phyloP scores from a whole-genome alignment of 129 eudicot genomes.

The Artemisia annua region DNA sequence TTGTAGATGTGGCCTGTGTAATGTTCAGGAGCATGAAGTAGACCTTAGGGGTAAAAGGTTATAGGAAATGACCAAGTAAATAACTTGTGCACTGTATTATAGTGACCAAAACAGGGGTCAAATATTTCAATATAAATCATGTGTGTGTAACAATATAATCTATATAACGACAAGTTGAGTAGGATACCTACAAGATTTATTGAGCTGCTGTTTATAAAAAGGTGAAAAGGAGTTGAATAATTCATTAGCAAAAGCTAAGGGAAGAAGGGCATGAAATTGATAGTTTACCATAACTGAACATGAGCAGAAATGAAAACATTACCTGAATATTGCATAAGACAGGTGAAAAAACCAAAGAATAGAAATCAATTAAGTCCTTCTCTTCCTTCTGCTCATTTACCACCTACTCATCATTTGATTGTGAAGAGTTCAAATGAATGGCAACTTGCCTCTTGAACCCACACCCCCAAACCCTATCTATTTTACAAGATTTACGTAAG shows the following conservation, averaged over 20 bases:
- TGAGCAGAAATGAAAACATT: background rate
- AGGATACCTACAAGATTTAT: background rate
- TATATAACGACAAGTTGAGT: background rate
- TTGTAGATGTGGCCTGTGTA: background rate
- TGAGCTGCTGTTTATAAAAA: background rate
- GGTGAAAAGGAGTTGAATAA: background rate
- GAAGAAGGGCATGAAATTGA: background rate
- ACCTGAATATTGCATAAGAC: background rate
- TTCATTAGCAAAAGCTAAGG: background rate
- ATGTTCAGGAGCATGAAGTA: background rate
- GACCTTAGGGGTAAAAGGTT: no score
- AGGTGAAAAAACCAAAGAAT: background rate
- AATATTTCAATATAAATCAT: background rate
- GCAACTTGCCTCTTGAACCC: background rate
- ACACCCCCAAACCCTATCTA: background rate
- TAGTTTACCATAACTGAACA: background rate
- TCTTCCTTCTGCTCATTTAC: no score
- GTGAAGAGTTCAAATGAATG: background rate
- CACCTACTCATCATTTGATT: background rate
- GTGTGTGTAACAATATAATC: constrained; percentile 6
- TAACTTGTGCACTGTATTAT: background rate
- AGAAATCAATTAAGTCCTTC: background rate
- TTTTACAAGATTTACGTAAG: background rate
- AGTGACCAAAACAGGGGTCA: background rate
- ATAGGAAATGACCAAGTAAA: background rate